Percentiles rank a stretch among this genome's conserved stretches.
phyloP scores from a whole-genome alignment of 2,329 filamentous ascomycete species.

The Colletotrichum sp. region DNA sequence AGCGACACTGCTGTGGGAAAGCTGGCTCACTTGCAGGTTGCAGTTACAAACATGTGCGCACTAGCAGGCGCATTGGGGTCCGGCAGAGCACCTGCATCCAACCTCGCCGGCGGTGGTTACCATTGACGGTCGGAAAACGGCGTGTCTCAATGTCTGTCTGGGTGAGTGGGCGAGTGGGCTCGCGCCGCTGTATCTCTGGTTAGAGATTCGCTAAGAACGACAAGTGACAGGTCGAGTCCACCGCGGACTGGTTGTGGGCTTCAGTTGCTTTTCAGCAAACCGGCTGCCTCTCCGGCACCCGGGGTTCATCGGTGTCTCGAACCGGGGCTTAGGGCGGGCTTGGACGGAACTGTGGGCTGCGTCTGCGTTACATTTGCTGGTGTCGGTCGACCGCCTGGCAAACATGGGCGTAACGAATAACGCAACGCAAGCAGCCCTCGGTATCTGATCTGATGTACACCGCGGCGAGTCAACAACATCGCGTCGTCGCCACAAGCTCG shows the following conservation, averaged over 20 bases:
- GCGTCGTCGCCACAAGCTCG: conserved; percentile 12
- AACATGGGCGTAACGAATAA: not conserved
- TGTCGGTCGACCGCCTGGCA: not conserved
- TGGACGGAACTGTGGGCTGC: not conserved
- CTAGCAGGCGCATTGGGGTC: not conserved
- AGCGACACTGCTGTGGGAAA: not conserved
- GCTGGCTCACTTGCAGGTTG: not conserved
- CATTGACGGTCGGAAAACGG: not conserved
- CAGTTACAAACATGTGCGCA: not conserved
- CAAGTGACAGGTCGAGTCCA: conserved; percentile 6
- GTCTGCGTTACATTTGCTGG: not conserved
- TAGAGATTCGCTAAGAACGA: not conserved
- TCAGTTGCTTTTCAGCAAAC: conserved; percentile 1
- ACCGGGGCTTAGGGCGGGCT: conserved; percentile 7
- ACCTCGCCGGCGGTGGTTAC: not conserved
- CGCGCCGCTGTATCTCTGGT: not conserved
- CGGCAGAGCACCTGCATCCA: not conserved
- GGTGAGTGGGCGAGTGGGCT: not conserved
- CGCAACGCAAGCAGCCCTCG: not conserved
- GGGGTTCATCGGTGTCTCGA: conserved; percentile 3
- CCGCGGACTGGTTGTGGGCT: not conserved
- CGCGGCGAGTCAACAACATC: not conserved
- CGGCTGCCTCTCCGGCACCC: conserved; percentile 19
- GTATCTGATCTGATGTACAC: not conserved
- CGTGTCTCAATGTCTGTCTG: not conserved